These are phyloP conservation scores for Mucor velutinosus DNA, from an alignment of 371 early-diverging fungal species.

Conservation along the genomic window DNA sequence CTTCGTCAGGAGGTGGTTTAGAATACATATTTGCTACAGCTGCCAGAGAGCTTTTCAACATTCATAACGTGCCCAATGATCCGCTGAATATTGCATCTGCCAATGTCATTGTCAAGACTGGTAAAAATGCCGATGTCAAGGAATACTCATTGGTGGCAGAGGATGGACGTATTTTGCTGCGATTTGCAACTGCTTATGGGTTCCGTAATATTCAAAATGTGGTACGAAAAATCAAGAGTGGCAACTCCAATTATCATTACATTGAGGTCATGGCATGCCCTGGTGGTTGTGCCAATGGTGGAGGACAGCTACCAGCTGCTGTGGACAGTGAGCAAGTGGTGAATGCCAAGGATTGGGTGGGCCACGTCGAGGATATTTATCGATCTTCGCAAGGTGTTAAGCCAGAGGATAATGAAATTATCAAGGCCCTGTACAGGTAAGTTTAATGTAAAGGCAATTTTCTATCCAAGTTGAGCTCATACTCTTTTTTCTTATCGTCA, in stretches of 20 bases:
- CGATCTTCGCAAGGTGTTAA: slow-evolving; percentile 40
- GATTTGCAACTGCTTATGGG: slow-evolving; percentile 90
- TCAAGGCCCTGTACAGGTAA: slow-evolving; percentile 63
- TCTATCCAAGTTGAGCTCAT: too few relatives aligned
- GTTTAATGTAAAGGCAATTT: too few relatives aligned
- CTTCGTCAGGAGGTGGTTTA: slow-evolving; percentile 90
- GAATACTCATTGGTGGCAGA: slow-evolving; percentile 62
- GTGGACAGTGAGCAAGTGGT: slow-evolving; percentile 36
- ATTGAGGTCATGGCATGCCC: slow-evolving; percentile 98
- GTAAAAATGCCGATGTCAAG: slow-evolving; percentile 84
- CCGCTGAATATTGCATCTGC: slow-evolving; percentile 7
- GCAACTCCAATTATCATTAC: slow-evolving; percentile 77
- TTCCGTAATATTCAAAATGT: slow-evolving; percentile 97
- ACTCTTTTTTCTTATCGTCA: neutral
- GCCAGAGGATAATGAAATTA: slow-evolving; percentile 64
- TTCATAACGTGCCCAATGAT: slow-evolving; percentile 52
- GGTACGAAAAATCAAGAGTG: slow-evolving; percentile 82
- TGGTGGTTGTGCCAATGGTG: slow-evolving; percentile 91
- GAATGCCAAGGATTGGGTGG: slow-evolving; percentile 68
- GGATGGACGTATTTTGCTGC: slow-evolving; percentile 57
- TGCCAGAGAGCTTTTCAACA: slow-evolving; percentile 74
- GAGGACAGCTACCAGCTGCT: slow-evolving; percentile 73
- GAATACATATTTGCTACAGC: slow-evolving; percentile 86
- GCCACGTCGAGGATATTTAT: slow-evolving; percentile 59
- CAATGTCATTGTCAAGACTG: slow-evolving; percentile 58